Evolutionary conservation across 305 asterid species (phyloP).

Genomic region (Petunia hybrid): DNA sequence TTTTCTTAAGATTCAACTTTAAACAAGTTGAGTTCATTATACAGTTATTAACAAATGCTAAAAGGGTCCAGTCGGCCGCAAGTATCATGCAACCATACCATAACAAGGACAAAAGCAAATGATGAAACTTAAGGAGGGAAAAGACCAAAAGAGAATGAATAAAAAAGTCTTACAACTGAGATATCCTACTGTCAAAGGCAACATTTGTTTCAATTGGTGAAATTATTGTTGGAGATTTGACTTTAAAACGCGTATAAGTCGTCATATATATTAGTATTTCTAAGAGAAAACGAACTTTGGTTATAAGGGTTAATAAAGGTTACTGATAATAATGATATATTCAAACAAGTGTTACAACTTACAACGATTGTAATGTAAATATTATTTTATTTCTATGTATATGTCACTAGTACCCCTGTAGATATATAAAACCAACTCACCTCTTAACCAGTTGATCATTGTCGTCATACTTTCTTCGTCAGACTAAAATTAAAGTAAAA

Average conservation of each 20-base stretch:
- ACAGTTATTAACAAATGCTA: not conserved
- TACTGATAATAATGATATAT: no score
- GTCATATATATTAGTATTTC: not conserved
- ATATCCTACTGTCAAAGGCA: slow-evolving; percentile 17
- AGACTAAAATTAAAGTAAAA: no score
- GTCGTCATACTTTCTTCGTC: no score
- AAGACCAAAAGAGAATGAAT: not conserved
- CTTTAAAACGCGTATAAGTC: not conserved
- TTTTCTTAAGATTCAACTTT: not conserved
- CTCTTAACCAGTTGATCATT: no score
- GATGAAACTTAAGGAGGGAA: not conserved
- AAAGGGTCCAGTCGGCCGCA: slow-evolving; percentile 13
- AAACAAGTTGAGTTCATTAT: slow-evolving; percentile 13
- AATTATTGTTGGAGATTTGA: not conserved
- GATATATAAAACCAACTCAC: no score
- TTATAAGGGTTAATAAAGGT: no score
- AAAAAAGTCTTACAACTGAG: not conserved
- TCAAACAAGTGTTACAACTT: no score
- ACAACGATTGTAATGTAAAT: no score
- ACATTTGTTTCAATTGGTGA: not conserved
- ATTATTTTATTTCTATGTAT: no score
- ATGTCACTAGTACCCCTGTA: no score
- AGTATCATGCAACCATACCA: not conserved
- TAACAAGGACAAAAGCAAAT: not conserved
- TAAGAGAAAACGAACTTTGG: no score